These are phyloP conservation scores for Tetrastigma voinierianum DNA, from an alignment of 164 flowering plant genomes.

Conservation along the genomic window DNA sequence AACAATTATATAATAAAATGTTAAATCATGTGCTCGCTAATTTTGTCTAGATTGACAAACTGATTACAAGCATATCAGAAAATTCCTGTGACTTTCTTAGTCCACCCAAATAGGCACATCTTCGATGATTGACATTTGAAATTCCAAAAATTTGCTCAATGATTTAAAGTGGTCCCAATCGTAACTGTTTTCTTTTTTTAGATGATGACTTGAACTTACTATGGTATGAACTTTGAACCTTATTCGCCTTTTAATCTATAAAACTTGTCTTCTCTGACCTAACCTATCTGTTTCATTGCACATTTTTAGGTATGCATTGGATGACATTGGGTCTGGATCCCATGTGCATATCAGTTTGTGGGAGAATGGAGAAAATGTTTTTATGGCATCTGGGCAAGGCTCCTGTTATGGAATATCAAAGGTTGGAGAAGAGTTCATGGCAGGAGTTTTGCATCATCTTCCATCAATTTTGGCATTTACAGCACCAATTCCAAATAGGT, in stretches of 20 bases:
- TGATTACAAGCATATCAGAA: no score
- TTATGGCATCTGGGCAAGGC: constrained; percentile 58
- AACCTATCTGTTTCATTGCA: neutral
- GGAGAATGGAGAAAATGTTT: constrained; percentile 79
- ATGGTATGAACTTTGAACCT: no score
- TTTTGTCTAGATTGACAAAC: no score
- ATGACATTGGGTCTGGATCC: constrained; percentile 90
- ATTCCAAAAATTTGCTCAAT: no score
- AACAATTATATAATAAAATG: neutral
- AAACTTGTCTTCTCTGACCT: neutral
- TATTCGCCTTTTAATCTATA: neutral
- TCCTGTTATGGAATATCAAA: constrained; percentile 72
- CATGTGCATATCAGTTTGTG: constrained; percentile 93
- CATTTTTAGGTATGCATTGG: constrained; percentile 50
- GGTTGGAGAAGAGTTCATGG: constrained; percentile 87
- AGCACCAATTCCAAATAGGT: constrained; percentile 97
- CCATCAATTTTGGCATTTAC: constrained; percentile 86
- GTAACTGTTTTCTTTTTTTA: neutral
- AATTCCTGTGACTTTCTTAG: no score
- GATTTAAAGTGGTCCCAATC: no score
- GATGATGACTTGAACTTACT: neutral
- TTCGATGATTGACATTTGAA: no score
- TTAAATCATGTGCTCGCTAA: neutral
- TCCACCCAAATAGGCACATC: no score
- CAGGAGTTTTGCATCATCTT: constrained; percentile 87